Conservation (phyloP, 2,329 filamentous ascomycete species). For the Macroventuria anomochaeta region DNA sequence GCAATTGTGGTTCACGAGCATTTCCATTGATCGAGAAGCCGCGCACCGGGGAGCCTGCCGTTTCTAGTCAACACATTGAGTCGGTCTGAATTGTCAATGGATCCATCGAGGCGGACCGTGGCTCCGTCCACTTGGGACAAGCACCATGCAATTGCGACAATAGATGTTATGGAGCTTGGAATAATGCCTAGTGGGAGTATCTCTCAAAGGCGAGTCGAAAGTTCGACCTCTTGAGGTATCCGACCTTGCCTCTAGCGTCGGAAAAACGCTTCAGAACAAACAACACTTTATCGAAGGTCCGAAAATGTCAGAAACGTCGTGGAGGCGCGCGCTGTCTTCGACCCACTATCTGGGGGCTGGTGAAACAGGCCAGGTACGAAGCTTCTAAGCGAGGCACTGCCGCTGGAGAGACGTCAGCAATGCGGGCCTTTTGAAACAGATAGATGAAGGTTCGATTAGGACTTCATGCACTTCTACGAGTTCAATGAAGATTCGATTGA, state of each 20-base stretch:
- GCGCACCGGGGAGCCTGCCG: background rate
- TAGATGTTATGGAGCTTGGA: too few species aligned
- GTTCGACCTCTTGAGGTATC: too few species aligned
- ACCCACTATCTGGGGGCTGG: constrained; percentile 4
- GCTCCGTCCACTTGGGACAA: too few species aligned
- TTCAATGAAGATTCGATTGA: background rate
- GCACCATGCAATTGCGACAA: too few species aligned
- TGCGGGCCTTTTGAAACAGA: constrained; percentile 8
- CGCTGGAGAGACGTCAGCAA: constrained; percentile 6
- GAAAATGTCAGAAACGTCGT: background rate
- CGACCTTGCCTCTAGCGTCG: too few species aligned
- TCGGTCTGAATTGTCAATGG: background rate
- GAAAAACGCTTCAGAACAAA: background rate
- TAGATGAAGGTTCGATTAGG: constrained; percentile 9
- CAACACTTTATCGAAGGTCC: background rate
- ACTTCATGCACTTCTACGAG: constrained; percentile 6
- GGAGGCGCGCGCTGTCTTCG: constrained; percentile 4
- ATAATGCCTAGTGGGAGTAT: too few species aligned
- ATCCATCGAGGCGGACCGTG: background rate
- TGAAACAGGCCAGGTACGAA: constrained; percentile 13
- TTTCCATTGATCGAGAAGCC: background rate
- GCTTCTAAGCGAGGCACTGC: constrained; percentile 7
- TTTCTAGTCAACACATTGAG: constrained; percentile 1
- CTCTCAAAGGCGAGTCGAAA: too few species aligned
- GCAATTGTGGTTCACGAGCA: background rate